phyloP scores from a whole-genome alignment of 2,329 filamentous ascomycete genomes.

The Arthrobotrys pseudoclavata region DNA sequence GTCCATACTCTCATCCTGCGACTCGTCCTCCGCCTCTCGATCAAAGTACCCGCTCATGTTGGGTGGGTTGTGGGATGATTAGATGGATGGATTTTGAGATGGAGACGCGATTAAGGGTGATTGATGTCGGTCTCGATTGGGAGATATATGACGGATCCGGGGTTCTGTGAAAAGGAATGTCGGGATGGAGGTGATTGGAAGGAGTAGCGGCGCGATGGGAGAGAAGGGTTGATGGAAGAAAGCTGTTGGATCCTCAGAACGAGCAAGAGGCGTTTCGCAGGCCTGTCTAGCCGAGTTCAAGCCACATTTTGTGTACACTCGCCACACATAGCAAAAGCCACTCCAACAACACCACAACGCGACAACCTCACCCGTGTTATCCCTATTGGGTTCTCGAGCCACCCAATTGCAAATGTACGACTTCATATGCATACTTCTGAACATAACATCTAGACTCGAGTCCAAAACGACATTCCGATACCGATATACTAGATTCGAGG shows the following conservation, averaged over 20 bases:
- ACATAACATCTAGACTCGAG: background rate
- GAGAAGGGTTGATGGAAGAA: conserved; percentile 30
- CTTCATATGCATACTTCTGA: background rate
- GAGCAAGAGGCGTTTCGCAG: conserved; percentile 42
- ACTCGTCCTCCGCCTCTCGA: conserved; percentile 85
- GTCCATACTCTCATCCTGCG: conserved; percentile 83
- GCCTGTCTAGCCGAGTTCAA: conserved; percentile 44
- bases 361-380: conserved; percentile 10
- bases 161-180: conserved; percentile 6
- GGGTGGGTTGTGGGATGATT: conserved; percentile 39
- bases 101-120: conserved; percentile 43
- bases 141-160: background rate
- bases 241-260: conserved; percentile 40
- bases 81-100: background rate
- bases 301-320: background rate
- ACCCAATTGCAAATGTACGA: background rate
- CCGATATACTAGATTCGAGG: background rate
- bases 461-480: background rate
- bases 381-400: background rate
- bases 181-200: background rate
- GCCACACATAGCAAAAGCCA: background rate
- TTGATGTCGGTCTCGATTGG: conserved; percentile 24
- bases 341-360: conserved; percentile 7
- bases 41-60: conserved; percentile 83
- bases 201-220: conserved; percentile 9